Evolutionary conservation across 495 filamentous ascomycete genomes (phyloP).

Genomic region (Rhypophila decipiens): DNA sequence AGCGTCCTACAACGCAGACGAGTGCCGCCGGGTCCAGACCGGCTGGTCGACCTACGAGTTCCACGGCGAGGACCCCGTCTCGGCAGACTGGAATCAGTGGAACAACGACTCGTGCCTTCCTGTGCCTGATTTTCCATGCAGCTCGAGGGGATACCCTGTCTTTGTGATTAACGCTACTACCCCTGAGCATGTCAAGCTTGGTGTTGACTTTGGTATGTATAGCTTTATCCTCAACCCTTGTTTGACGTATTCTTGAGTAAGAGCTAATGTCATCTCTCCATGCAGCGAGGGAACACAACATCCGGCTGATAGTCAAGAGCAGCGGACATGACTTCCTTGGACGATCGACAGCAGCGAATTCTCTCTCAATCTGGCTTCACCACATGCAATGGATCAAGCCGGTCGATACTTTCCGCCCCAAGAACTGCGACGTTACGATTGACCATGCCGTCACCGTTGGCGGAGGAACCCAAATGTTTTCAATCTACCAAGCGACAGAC

Average conservation of each 20-base stretch:
- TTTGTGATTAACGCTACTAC: constrained; percentile 42
- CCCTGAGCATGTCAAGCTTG: constrained; percentile 33
- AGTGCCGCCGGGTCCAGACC: constrained; percentile 25
- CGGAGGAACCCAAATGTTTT: constrained; percentile 31
- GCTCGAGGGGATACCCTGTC: constrained; percentile 40
- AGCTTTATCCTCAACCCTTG: not conserved
- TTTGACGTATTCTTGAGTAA: not conserved
- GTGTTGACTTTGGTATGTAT: constrained; percentile 35
- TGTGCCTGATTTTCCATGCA: constrained; percentile 25
- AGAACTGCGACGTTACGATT: constrained; percentile 29
- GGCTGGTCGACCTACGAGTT: constrained; percentile 31
- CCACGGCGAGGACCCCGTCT: constrained; percentile 31
- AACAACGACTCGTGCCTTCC: constrained; percentile 42
- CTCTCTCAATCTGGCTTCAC: constrained; percentile 47
- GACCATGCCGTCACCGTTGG: constrained; percentile 28
- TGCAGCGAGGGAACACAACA: constrained; percentile 41
- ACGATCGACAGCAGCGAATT: constrained; percentile 43
- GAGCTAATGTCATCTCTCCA: not conserved
- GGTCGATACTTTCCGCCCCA: constrained; percentile 32
- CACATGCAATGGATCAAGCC: constrained; percentile 33
- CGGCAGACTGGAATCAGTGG: constrained; percentile 35
- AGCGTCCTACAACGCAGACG: constrained; percentile 23
- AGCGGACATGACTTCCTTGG: constrained; percentile 57
- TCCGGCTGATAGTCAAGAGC: constrained; percentile 57
- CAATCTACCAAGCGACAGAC: constrained; percentile 26